Percentiles rank a stretch among this genome's conserved stretches.
phyloP scores from a whole-genome alignment of 2,329 filamentous ascomycete species.

The Paecilomyces variotii region DNA sequence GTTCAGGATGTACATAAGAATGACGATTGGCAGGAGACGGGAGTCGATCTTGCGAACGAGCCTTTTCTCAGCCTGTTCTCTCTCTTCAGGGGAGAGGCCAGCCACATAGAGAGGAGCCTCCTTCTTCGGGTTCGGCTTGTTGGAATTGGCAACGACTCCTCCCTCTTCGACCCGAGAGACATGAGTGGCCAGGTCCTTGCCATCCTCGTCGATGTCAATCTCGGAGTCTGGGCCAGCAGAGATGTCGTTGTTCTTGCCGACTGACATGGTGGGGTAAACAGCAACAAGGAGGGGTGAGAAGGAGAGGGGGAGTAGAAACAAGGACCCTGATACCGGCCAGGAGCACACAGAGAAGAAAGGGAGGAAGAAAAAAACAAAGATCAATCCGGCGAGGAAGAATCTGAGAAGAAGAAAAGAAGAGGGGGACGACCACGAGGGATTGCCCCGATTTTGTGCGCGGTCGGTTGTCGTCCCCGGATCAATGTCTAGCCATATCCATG shows the following conservation, averaged over 20 bases:
- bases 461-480: neutral
- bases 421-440: neutral
- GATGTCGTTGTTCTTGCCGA: conserved; percentile 10
- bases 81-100: conserved; percentile 45
- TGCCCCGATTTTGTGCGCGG: neutral
- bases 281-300: neutral
- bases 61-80: conserved; percentile 46
- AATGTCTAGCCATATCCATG: neutral
- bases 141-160: conserved; percentile 15
- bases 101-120: conserved; percentile 26
- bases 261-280: neutral
- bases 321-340: neutral
- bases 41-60: conserved; percentile 64
- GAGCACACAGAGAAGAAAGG: neutral
- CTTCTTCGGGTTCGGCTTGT: conserved; percentile 17
- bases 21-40: conserved; percentile 59
- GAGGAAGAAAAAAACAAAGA: neutral
- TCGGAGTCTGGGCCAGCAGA: conserved; percentile 10
- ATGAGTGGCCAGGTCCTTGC: conserved; percentile 9
- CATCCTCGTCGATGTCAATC: conserved; percentile 7
- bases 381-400: neutral
- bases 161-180: conserved; percentile 15
- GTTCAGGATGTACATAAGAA: conserved; percentile 71
- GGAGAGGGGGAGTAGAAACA: neutral
- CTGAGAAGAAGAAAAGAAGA: neutral